phyloP scores from a whole-genome alignment of 1,284 basidiomycete genomes.

The Trametes pubescens region DNA sequence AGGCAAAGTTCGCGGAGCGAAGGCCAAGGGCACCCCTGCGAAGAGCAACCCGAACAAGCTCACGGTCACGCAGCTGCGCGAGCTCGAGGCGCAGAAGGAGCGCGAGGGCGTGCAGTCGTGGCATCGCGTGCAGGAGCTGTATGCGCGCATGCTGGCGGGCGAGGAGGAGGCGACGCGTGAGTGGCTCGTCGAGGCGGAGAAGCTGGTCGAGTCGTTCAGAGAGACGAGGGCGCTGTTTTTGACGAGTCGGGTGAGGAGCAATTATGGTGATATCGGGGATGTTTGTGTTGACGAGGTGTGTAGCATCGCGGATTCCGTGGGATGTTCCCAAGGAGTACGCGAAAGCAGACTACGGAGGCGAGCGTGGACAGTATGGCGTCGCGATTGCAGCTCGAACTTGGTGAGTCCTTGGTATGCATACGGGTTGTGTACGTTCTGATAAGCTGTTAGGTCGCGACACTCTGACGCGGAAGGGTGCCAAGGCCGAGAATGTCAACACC shows the following conservation, averaged over 20 bases:
- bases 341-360: constrained; percentile 59
- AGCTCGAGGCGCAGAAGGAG: constrained; percentile 70
- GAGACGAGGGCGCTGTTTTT: constrained; percentile 87
- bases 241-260: constrained; percentile 68
- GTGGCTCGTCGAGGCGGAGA: constrained; percentile 88
- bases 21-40: constrained; percentile 45
- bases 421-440: background rate
- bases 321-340: constrained; percentile 64
- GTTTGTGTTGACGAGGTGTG: constrained; percentile 36
- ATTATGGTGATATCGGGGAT: constrained; percentile 42
- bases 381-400: constrained; percentile 77
- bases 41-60: constrained; percentile 53
- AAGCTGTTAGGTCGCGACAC: constrained; percentile 39
- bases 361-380: constrained; percentile 80
- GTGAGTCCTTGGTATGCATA: constrained; percentile 48
- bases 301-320: constrained; percentile 58
- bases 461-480: constrained; percentile 44
- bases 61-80: constrained; percentile 60
- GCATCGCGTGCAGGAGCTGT: constrained; percentile 55
- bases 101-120: constrained; percentile 64
- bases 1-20: constrained; percentile 33
- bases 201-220: constrained; percentile 88
- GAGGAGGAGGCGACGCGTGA: constrained; percentile 57
- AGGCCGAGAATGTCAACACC: constrained; percentile 54
- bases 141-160: constrained; percentile 49